These are phyloP conservation scores for Lomentospora prolificans DNA, from an alignment of 2,329 filamentous ascomycete species.

Conservation along the genomic window DNA sequence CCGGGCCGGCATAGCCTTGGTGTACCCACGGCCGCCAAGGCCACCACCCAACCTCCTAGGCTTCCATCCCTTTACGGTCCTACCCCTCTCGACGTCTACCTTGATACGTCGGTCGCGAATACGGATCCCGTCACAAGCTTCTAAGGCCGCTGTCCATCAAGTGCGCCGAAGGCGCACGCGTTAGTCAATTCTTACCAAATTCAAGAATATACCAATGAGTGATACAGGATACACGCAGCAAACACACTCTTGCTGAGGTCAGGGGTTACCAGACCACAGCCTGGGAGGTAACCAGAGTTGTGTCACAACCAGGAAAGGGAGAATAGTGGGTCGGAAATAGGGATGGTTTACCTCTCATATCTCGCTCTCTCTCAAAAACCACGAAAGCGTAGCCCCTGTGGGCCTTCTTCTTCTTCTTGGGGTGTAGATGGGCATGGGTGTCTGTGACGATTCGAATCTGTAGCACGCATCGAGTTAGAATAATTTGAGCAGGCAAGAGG, in stretches of 20 bases:
- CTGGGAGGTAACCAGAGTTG: neutral
- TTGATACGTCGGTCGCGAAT: conserved; percentile 89
- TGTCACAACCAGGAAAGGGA: neutral
- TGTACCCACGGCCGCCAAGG: conserved; percentile 86
- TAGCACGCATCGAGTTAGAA: conserved; percentile 12
- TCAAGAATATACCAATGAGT: conserved; percentile 18
- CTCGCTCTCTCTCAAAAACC: conserved; percentile 92
- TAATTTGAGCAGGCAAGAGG: neutral
- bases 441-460: conserved; percentile 84
- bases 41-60: conserved; percentile 87
- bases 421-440: conserved; percentile 56
- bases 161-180: conserved; percentile 50
- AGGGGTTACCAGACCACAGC: neutral
- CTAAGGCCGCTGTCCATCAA: conserved; percentile 77
- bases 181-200: conserved; percentile 58
- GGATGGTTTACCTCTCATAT: conserved; percentile 87
- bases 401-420: conserved; percentile 69
- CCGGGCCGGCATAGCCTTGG: conserved; percentile 64
- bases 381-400: conserved; percentile 93
- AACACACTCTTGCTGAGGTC: neutral
- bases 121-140: conserved; percentile 70
- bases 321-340: conserved; percentile 9
- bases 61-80: conserved; percentile 89
- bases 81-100: conserved; percentile 91
- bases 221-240: conserved; percentile 10